Evolutionary conservation across 2,329 filamentous ascomycete genomes (phyloP).

Genomic region (Beauveria brongniartii): DNA sequence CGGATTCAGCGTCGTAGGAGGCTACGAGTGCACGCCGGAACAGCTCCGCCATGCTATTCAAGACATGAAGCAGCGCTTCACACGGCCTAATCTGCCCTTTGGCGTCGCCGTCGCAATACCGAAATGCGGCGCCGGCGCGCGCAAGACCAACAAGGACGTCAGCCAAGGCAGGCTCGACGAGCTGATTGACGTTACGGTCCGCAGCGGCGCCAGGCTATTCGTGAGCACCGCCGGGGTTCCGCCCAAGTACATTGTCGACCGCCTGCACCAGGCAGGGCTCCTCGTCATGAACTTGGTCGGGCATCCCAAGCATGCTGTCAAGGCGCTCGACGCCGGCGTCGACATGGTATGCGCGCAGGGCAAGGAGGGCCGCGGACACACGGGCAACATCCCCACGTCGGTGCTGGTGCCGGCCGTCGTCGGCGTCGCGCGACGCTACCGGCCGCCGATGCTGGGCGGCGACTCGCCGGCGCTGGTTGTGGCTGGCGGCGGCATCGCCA

Average conservation of each 20-base stretch:
- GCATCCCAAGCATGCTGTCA: conserved; percentile 81
- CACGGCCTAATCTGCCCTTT: conserved; percentile 64
- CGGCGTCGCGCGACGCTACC: conserved; percentile 68
- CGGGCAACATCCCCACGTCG: conserved; percentile 76
- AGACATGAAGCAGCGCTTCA: conserved; percentile 72
- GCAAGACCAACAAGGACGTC: conserved; percentile 93
- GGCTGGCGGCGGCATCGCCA: conserved; percentile 79
- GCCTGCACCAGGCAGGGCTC: conserved; percentile 71
- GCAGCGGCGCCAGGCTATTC: conserved; percentile 74
- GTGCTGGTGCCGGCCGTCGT: conserved; percentile 81
- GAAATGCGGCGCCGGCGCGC: conserved; percentile 73
- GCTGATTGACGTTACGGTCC: conserved; percentile 77
- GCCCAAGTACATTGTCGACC: conserved; percentile 61
- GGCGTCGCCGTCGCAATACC: conserved; percentile 87
- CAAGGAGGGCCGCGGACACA: conserved; percentile 92
- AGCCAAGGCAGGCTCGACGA: conserved; percentile 82
- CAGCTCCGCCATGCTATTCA: conserved; percentile 74
- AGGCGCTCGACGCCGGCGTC: conserved; percentile 77
- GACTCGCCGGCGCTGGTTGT: conserved; percentile 64
- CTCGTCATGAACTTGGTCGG: conserved; percentile 99
- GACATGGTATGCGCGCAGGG: conserved; percentile 91
- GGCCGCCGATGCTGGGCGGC: conserved; percentile 60
- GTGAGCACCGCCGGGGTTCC: conserved; percentile 85
- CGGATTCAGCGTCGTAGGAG: conserved; percentile 69
- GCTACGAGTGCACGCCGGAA: conserved; percentile 61